A percentile compares a stretch with the other conserved stretches of the same genome.
Conservation (phyloP, 768 basidiomycete species). For the Filobasidium floriforme region DNA sequence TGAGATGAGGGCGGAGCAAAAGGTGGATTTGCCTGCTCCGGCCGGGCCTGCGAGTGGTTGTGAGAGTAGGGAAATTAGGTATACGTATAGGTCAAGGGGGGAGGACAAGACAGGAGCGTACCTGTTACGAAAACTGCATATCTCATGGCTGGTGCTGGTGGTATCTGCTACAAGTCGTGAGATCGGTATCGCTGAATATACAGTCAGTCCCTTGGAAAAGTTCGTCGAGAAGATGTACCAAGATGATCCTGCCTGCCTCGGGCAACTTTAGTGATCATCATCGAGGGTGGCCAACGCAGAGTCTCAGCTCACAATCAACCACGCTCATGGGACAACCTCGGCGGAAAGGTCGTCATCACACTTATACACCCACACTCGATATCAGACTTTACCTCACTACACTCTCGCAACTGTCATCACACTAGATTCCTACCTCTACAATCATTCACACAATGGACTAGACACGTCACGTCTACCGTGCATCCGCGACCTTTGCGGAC, state of each 20-base stretch:
- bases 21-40: slow-evolving; percentile 95
- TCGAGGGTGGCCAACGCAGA: not conserved
- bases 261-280: too few relatives aligned
- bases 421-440: not conserved
- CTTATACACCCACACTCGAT: too few relatives aligned
- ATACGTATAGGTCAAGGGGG: too few relatives aligned
- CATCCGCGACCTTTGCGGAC: not conserved
- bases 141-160: slow-evolving; percentile 38
- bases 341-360: too few relatives aligned
- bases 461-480: not conserved
- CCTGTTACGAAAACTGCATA: slow-evolving; percentile 46
- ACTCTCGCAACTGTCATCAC: not conserved
- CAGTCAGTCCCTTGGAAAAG: too few relatives aligned
- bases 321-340: not conserved
- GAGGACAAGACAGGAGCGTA: slow-evolving; percentile 8
- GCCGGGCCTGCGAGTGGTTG: slow-evolving; percentile 62
- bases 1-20: slow-evolving; percentile 76
- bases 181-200: too few relatives aligned
- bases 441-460: not conserved
- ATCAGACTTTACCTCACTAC: too few relatives aligned
- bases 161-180: not conserved
- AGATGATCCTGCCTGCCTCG: too few relatives aligned
- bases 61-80: too few relatives aligned
- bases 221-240: too few relatives aligned
- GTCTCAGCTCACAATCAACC: slow-evolving; percentile 3